Evolutionary conservation across 768 basidiomycete genomes (phyloP).

Genomic region (Stropharia rugosoannulata): DNA sequence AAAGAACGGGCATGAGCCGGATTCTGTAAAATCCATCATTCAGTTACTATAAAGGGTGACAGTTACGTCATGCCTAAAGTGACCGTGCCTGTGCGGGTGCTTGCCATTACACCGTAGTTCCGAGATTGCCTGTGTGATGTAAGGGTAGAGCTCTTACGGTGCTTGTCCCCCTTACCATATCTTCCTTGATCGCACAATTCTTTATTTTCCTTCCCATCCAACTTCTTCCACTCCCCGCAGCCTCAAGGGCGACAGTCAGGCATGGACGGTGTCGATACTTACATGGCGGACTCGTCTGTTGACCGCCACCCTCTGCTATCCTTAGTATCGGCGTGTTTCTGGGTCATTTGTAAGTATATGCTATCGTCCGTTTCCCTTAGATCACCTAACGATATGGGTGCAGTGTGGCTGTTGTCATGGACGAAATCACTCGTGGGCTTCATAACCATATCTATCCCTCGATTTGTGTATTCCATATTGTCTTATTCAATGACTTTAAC

Average conservation of each 20-base stretch:
- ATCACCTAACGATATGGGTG: neutral
- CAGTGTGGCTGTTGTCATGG: constrained; percentile 86
- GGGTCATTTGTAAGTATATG: constrained; percentile 69
- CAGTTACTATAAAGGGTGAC: neutral
- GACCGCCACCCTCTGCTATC: constrained; percentile 72
- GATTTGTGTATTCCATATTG: constrained; percentile 71
- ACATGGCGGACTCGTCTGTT: constrained; percentile 25
- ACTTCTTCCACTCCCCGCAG: neutral
- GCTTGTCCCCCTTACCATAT: neutral
- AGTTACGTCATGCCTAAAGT: constrained; percentile 3
- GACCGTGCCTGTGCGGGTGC: neutral
- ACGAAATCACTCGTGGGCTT: constrained; percentile 72
- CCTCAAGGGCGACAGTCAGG: neutral
- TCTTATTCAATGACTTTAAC: constrained; percentile 91
- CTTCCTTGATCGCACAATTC: neutral
- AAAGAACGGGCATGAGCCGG: no score
- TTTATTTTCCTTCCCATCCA: neutral
- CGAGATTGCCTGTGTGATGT: neutral
- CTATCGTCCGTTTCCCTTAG: neutral
- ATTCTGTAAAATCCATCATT: no score
- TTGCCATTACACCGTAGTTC: neutral
- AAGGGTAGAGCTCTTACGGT: neutral
- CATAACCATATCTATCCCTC: constrained; percentile 80
- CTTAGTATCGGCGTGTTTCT: constrained; percentile 78
- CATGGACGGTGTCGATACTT: constrained; percentile 36